Evolutionary conservation across 805 yeast species (phyloP), one percentile per base, ranked within the genome.

Genomic region (Teunomyces panamensis): DNA sequence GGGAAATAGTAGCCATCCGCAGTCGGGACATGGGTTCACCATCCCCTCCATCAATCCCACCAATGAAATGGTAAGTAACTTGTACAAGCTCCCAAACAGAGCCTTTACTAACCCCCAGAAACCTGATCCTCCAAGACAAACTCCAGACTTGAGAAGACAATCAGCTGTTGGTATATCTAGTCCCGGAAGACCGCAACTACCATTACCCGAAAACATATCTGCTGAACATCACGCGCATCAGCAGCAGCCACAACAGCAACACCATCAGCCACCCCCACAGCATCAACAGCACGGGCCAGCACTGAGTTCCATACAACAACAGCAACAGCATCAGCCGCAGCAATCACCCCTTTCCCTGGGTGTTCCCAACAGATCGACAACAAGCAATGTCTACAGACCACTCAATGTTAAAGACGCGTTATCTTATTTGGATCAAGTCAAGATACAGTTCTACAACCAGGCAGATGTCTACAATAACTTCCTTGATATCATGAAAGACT

Each of bases 401-500:
- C 73, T 94, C 58, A 94, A 94, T 62, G 98, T 94, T 44, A 89
- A 89, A 63, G 99, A 94, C 67, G 99, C 99, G 5, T 75, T 94
- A 55, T 84, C 96, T 8, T 94, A 95, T 63, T 78, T 94, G 56
- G 99, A 95, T 64, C 96, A 91, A 68, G 99, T 94, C 45, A 94
- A 94, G 68, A 79, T 85, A 43, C 97, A 91, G 65, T 94, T 94
- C 68, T 86, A 81, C 65, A 80, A 84, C 55, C 96, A 92, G 69
- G 95, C 98, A 0, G 97, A 91, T 59, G 96, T 94, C 37, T 94
- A 94, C 75, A 94, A 94, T 67, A 90, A 88, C 66, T 94, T 95
- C 61, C 77, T 94, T 61, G 99, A 94, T 64, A 92, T 94, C 54
- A 94, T 94, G 99, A 95, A 95, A 73, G 99, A 95, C 64, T 95